Evolutionary conservation across 495 filamentous ascomycete genomes (phyloP).

Genomic region (Cryomyces antarcticus): DNA sequence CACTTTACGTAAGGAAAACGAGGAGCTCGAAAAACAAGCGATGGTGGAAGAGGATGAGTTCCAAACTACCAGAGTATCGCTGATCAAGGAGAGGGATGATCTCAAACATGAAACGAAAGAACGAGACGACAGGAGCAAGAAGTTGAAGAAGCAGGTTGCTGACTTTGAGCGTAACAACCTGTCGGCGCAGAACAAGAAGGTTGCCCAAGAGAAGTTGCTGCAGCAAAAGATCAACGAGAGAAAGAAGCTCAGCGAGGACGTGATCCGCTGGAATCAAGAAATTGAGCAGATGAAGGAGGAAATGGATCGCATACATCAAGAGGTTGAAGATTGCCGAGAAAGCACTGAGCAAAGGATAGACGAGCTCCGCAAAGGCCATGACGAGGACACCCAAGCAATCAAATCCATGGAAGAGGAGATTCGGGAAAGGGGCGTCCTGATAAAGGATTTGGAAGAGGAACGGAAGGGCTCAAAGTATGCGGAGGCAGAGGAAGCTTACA

Average conservation of each 20-base stretch:
- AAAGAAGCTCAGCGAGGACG: constrained; percentile 38
- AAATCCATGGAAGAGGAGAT: constrained; percentile 41
- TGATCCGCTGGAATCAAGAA: constrained; percentile 35
- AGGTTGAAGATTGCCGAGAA: constrained; percentile 26
- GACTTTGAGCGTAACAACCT: constrained; percentile 65
- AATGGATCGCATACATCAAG: constrained; percentile 25
- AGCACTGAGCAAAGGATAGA: constrained; percentile 25
- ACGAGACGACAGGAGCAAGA: constrained; percentile 67
- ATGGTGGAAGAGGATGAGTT: constrained; percentile 55
- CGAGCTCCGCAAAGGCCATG: constrained; percentile 29
- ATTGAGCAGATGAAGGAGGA: constrained; percentile 29
- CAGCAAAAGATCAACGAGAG: constrained; percentile 43
- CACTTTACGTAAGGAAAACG: constrained; percentile 14
- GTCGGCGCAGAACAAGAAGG: constrained; percentile 58
- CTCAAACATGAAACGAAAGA: constrained; percentile 58
- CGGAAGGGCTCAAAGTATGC: constrained; percentile 21
- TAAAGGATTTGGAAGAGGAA: constrained; percentile 43
- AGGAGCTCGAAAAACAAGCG: constrained; percentile 27
- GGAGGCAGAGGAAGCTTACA: constrained; percentile 27
- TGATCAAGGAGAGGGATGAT: constrained; percentile 47
- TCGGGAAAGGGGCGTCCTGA: constrained; percentile 35
- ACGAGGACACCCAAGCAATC: constrained; percentile 30
- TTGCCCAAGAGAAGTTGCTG: constrained; percentile 49
- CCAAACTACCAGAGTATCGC: constrained; percentile 33
- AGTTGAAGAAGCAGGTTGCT: constrained; percentile 61